Base-by-base conservation (phyloP, 2,329 filamentous ascomycete species). In the Spiromastix sp. region DNA sequence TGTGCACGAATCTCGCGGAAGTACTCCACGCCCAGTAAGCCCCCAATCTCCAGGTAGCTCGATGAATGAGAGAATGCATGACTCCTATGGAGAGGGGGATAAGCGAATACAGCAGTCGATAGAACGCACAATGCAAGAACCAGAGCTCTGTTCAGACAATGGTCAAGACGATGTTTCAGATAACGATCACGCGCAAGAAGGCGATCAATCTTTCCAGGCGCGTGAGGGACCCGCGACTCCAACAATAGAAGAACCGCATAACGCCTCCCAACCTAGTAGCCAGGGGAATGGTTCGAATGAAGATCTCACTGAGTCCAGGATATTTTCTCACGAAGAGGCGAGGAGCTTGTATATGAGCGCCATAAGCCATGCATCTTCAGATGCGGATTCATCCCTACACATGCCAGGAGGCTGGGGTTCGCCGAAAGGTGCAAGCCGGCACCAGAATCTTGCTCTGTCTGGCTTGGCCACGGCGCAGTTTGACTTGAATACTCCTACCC, bases 301-400 rank as follows among this genome's bases (percentile, higher is more conserved):
- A n/a, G 57, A 64, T 19, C 55, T 69, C n/a, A 54, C 58, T 5
- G 57, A 66, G 38, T 68, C 66, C 3, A 64, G 52, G 41, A 45
- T 66, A 30, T 69, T 67, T 38, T 64, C 61, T 27, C 61, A 64
- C 37, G 63, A 67, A 39, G 63, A 68, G 46, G 66, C 66, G n/a
- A 57, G 66, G 37, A 68, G 65, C 42, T 60, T 69, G 55, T 69
- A 68, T 38, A 65, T 68, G 64, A 69, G 76, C 49, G 75, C 72
- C 8, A 61, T 77, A 37, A 74, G 70, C 39, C 57, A 60, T 24
- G 52, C 51, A 7, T 52, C 56, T 16, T 43, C 38, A 13, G 48
- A 30, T 5, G 33, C 40, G 20, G 39, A 36, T 32, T 54, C 56
- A 29, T 42, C 48, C 18, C 54, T 51, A 4, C 47, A 48, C 30